Evolutionary conservation across 768 basidiomycete genomes (phyloP).

Genomic region (Boletus huronensis): DNA sequence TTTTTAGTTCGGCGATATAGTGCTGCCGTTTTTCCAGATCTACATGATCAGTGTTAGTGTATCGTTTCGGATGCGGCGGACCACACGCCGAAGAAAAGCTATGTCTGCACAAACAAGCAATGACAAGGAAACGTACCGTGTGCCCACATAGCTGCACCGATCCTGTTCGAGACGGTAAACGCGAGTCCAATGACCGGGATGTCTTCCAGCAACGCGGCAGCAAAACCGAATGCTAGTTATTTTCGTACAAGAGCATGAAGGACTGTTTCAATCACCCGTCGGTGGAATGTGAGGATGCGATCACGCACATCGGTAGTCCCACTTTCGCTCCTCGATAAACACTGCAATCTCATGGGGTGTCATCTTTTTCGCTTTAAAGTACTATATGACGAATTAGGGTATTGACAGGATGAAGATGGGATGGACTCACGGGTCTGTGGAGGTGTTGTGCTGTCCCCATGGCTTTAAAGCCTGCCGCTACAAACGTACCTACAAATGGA

Average conservation of each 20-base stretch:
- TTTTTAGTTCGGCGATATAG: slow-evolving; percentile 36
- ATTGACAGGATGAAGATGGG: not conserved
- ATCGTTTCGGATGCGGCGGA: too few species aligned
- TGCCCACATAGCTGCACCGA: slow-evolving; percentile 96
- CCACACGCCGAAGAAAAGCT: not conserved
- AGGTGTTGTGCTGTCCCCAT: slow-evolving; percentile 64
- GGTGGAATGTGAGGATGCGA: not conserved
- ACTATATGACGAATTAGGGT: slow-evolving; percentile 40
- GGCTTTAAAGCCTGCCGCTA: slow-evolving; percentile 63
- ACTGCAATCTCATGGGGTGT: slow-evolving; percentile 58
- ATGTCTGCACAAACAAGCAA: not conserved
- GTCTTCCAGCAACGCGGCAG: slow-evolving; percentile 75
- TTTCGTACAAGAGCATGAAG: not conserved
- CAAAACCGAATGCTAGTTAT: slow-evolving; percentile 73
- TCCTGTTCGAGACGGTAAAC: slow-evolving; percentile 81
- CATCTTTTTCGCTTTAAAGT: slow-evolving; percentile 87
- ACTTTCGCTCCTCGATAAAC: slow-evolving; percentile 86
- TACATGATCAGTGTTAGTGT: slow-evolving; percentile 21
- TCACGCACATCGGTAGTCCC: slow-evolving; percentile 74
- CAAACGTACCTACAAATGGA: slow-evolving; percentile 62
- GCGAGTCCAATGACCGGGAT: slow-evolving; percentile 79
- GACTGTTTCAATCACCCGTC: not conserved
- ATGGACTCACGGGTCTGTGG: slow-evolving; percentile 56
- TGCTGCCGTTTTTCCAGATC: slow-evolving; percentile 62
- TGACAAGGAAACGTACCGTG: slow-evolving; percentile 47